Evolutionary conservation across 2,329 filamentous ascomycete genomes (phyloP).

Genomic region (Cytospora piceae): DNA sequence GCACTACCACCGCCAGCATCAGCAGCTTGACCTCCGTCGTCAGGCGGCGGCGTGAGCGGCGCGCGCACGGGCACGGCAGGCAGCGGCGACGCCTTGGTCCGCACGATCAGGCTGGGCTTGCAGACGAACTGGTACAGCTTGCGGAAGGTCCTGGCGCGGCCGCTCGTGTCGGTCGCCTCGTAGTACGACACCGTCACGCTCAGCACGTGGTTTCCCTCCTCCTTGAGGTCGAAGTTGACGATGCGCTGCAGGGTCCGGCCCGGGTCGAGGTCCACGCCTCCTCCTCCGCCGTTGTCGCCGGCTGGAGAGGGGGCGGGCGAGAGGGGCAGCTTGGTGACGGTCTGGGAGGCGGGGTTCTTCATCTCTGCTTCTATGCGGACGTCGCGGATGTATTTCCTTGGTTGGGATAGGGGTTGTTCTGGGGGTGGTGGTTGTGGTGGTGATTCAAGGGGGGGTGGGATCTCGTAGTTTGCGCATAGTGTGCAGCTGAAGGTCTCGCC

Average conservation of each 20-base stretch:
- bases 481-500: constrained; percentile 95
- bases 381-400: constrained; percentile 64
- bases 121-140: constrained; percentile 98
- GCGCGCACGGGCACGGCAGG: constrained; percentile 35
- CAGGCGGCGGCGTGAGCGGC: constrained; percentile 13
- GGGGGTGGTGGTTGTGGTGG: constrained; percentile 20
- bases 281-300: constrained; percentile 25
- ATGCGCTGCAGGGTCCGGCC: constrained; percentile 78
- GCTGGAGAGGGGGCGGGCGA: constrained; percentile 39
- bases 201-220: constrained; percentile 91
- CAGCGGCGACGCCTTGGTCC: constrained; percentile 81
- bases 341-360: constrained; percentile 75
- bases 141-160: constrained; percentile 80
- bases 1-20: constrained; percentile 26
- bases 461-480: constrained; percentile 92
- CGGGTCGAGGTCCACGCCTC: constrained; percentile 55
- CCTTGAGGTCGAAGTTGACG: constrained; percentile 84
- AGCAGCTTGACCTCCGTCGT: constrained; percentile 37
- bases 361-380: constrained; percentile 89
- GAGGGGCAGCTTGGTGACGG: constrained; percentile 69
- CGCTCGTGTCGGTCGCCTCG: constrained; percentile 74
- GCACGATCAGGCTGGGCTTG: constrained; percentile 84
- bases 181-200: constrained; percentile 94
- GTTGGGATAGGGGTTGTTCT: constrained; percentile 18
- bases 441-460: constrained; percentile 35